Evolutionary conservation across 768 basidiomycete species (phyloP), one percentile per base, ranked within the genome.

Genomic region (Mycena indigotica): DNA sequence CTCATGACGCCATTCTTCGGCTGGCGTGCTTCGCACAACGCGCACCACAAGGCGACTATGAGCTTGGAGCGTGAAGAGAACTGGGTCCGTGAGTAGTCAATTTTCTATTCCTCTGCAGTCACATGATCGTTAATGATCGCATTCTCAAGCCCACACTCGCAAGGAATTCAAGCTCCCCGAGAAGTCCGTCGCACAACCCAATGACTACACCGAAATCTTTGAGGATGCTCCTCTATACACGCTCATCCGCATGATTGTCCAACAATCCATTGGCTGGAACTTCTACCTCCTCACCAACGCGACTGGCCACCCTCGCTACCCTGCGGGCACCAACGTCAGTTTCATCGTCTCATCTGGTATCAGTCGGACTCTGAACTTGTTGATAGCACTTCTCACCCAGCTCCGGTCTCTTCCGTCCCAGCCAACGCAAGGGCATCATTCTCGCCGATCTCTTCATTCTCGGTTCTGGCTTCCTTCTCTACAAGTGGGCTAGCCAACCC

Each of bases 61-160:
- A 70, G 77, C 56, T 80, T 90, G 61, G 87, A 87, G 52, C 78
- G 86, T 10, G 89, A 92, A 58, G 88, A 91, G 71, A 90, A 88
- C 26, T 88, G 83, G 56, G 77, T 88, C 24, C 86, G 57, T 53
- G 30, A 60, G 59, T 60, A 10, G 23, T 5, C n/a, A n/a, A n/a
- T n/a, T n/a, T n/a, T 17, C 21, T 25, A 30, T 8, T 21, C 24
- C 8, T 24, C 8, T 28, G 25, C 46, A 23, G 8, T 24, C 21
- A 8, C 17, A 5, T 23, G 19, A 4, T 29, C 32, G 13, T 19
- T 32, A 15, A 3, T 35, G 23, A 5, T 1, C 28, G 28, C 3
- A 16, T n/a, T 32, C 29, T 12, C 13, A 19, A 60, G 59, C 85
- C 28, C 73, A 73, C 8, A 77, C 75, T 6, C 66, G 73, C 24